These are phyloP conservation scores for Tetrapisispora phaffii DNA, from an alignment of 805 yeast genomes.

Conservation along the genomic window DNA sequence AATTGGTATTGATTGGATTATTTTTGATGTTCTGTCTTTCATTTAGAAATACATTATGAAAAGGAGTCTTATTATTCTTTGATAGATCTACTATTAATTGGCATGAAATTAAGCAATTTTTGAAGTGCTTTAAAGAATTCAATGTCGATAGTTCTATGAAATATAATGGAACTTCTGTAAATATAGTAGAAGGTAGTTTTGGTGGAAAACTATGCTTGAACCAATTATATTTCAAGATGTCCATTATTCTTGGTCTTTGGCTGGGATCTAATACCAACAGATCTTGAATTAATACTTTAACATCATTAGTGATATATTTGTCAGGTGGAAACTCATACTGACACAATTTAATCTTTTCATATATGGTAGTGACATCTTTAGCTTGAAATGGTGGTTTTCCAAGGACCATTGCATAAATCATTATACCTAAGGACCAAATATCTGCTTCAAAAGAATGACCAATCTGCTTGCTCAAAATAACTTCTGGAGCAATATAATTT, in stretches of 20 bases:
- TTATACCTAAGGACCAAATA: slow-evolving; percentile 95
- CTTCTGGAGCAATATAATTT: slow-evolving; percentile 97
- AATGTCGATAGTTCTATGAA: slow-evolving; percentile 44
- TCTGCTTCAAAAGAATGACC: slow-evolving; percentile 96
- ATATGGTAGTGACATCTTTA: slow-evolving; percentile 83
- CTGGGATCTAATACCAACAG: slow-evolving; percentile 70
- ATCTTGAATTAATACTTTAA: slow-evolving; percentile 59
- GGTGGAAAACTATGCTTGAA: slow-evolving; percentile 83
- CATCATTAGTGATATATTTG: slow-evolving; percentile 56
- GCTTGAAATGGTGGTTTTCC: slow-evolving; percentile 99
- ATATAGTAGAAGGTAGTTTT: slow-evolving; percentile 37
- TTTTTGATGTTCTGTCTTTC: slow-evolving; percentile 78
- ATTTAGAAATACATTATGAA: background rate
- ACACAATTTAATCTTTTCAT: slow-evolving; percentile 78
- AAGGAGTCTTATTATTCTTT: background rate
- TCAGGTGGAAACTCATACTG: slow-evolving; percentile 73
- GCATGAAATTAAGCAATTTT: slow-evolving; percentile 32
- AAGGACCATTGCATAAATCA: slow-evolving; percentile 82
- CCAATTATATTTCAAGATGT: slow-evolving; percentile 76
- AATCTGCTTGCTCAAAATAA: slow-evolving; percentile 70
- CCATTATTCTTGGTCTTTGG: slow-evolving; percentile 70
- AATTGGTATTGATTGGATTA: background rate
- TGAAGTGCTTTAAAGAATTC: slow-evolving; percentile 59
- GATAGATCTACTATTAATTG: background rate
- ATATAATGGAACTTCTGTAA: slow-evolving; percentile 52